Conservation (phyloP, 352 stramenopile species). For the Phytopythium oedochilum region DNA sequence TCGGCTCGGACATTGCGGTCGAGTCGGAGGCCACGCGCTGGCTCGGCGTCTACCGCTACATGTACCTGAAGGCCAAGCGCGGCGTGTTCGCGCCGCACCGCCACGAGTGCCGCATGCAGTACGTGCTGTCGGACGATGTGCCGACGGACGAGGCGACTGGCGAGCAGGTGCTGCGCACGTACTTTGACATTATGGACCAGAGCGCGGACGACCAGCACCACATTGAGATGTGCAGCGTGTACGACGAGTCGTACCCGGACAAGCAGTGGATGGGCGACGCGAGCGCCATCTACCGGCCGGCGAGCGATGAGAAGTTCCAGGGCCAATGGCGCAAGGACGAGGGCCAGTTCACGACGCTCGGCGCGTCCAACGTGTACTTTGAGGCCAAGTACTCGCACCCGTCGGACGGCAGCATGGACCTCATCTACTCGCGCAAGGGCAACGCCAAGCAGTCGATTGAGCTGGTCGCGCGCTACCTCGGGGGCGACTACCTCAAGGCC, state of each 20-base stretch:
- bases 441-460: conserved; percentile 34
- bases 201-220: conserved; percentile 58
- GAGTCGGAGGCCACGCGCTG: conserved; percentile 70
- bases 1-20: conserved; percentile 67
- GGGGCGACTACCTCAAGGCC: conserved; percentile 51
- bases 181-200: conserved; percentile 65
- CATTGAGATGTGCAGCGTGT: conserved; percentile 73
- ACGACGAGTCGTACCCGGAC: conserved; percentile 42
- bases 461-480: conserved; percentile 47
- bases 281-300: conserved; percentile 49
- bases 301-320: conserved; percentile 52
- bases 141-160: conserved; percentile 34
- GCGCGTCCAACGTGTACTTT: conserved; percentile 77
- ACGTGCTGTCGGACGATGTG: conserved; percentile 58
- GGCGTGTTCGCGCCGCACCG: conserved; percentile 40
- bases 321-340: conserved; percentile 47
- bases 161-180: conserved; percentile 58
- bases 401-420: conserved; percentile 74
- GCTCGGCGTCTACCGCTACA: conserved; percentile 68
- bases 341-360: conserved; percentile 46
- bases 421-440: conserved; percentile 70
- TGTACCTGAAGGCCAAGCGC: conserved; percentile 70
- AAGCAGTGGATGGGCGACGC: conserved; percentile 67
- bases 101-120: conserved; percentile 62
- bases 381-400: conserved; percentile 77